phyloP scores from a whole-genome alignment of 305 asterid species.

The Solanum hybrid region DNA sequence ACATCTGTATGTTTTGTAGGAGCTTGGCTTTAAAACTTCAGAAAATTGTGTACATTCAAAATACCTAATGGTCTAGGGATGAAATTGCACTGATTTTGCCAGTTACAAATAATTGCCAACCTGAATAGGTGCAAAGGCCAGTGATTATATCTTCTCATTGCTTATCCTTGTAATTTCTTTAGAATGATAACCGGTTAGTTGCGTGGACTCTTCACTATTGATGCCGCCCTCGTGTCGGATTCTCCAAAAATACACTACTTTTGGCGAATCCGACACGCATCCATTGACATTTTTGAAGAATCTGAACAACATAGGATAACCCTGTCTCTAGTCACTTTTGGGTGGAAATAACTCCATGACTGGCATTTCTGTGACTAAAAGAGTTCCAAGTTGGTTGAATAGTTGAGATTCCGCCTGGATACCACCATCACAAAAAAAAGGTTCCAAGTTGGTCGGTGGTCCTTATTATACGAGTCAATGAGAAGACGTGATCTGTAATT shows the following conservation, averaged over 20 bases:
- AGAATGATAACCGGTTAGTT: background rate
- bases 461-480: background rate
- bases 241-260: background rate
- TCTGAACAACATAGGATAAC: background rate
- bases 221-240: background rate
- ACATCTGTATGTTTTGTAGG: background rate
- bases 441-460: background rate
- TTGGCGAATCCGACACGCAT: background rate
- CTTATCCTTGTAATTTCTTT: background rate
- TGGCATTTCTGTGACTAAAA: background rate
- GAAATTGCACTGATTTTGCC: background rate
- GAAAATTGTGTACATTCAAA: background rate
- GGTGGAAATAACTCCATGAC: background rate
- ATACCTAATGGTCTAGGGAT: background rate
- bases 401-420: background rate
- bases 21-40: background rate
- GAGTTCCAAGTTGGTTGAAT: background rate
- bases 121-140: background rate
- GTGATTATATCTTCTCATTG: background rate
- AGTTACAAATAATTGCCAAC: background rate
- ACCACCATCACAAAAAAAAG: background rate
- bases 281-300: background rate
- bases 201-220: background rate
- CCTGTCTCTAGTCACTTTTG: background rate
- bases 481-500: background rate